phyloP scores from a whole-genome alignment of 169 alveolate genomes.

The Plasmodium fragile region DNA sequence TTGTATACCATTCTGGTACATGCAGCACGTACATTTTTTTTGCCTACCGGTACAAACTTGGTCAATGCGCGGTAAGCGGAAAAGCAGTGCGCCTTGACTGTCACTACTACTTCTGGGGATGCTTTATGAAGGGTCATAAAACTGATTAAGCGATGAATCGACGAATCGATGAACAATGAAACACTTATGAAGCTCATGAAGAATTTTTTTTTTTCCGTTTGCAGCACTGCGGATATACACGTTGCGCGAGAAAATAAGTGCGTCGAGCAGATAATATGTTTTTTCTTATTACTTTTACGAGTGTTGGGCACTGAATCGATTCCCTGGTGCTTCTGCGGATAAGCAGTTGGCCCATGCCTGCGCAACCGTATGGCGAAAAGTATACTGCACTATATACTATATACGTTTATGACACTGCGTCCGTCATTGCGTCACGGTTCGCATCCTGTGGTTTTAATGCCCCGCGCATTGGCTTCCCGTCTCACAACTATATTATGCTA shows the following conservation, averaged over 20 bases:
- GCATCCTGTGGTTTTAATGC: background rate
- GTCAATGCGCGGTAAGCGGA: too few relatives aligned
- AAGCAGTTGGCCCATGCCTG: background rate
- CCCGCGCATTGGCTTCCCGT: background rate
- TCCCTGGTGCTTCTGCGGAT: background rate
- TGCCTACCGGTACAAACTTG: too few relatives aligned
- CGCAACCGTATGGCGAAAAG: background rate
- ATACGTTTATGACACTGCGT: too few relatives aligned
- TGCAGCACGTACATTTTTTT: too few relatives aligned
- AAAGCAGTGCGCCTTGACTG: too few relatives aligned
- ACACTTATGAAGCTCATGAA: too few relatives aligned
- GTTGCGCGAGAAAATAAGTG: background rate
- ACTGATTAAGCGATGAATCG: too few relatives aligned
- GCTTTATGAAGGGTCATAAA: too few relatives aligned
- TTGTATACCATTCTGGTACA: too few relatives aligned
- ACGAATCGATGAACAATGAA: too few relatives aligned
- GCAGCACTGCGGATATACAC: background rate
- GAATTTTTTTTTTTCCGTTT: background rate
- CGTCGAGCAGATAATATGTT: background rate
- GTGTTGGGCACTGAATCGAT: background rate
- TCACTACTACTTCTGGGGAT: too few relatives aligned
- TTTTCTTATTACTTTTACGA: background rate
- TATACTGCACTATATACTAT: background rate
- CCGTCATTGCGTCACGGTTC: background rate
- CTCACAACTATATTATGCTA: background rate